A percentile compares a stretch with the other conserved stretches of the same genome.
Conservation (phyloP, 805 yeast species). For the Sugiyamaella qingdaonensis region DNA sequence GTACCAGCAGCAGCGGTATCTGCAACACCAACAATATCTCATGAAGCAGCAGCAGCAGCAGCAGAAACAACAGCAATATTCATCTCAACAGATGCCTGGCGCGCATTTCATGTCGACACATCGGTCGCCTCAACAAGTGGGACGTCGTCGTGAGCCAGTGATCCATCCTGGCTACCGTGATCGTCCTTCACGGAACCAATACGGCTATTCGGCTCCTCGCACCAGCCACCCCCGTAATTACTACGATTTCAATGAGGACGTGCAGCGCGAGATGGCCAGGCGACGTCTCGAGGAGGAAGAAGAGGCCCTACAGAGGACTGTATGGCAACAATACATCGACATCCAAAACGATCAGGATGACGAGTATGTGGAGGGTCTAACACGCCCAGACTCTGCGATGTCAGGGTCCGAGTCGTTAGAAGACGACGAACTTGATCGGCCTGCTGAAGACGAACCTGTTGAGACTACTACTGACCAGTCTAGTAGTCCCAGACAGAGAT, state of each 20-base stretch:
- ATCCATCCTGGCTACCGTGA: neutral
- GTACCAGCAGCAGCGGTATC: slow-evolving; percentile 1
- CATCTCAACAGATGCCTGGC: neutral
- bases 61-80: neutral
- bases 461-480: neutral
- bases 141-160: neutral
- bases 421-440: neutral
- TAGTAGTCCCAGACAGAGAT: neutral
- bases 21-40: slow-evolving; percentile 5
- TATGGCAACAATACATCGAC: slow-evolving; percentile 19
- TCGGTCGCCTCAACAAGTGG: neutral
- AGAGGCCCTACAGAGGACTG: slow-evolving; percentile 1
- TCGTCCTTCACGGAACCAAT: neutral
- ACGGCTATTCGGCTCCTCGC: neutral
- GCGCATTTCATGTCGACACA: neutral
- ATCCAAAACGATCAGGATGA: slow-evolving; percentile 17
- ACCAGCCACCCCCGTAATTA: neutral
- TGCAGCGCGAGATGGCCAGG: neutral
- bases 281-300: slow-evolving; percentile 5
- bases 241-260: slow-evolving; percentile 7
- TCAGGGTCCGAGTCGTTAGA: neutral
- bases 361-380: slow-evolving; percentile 8
- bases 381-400: neutral
- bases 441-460: neutral
- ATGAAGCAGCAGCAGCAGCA: slow-evolving; percentile 3